Evolutionary conservation across 495 filamentous ascomycete genomes (phyloP), one percentile per base, ranked within the genome.

Genomic region (Bacidia gigantensis): DNA sequence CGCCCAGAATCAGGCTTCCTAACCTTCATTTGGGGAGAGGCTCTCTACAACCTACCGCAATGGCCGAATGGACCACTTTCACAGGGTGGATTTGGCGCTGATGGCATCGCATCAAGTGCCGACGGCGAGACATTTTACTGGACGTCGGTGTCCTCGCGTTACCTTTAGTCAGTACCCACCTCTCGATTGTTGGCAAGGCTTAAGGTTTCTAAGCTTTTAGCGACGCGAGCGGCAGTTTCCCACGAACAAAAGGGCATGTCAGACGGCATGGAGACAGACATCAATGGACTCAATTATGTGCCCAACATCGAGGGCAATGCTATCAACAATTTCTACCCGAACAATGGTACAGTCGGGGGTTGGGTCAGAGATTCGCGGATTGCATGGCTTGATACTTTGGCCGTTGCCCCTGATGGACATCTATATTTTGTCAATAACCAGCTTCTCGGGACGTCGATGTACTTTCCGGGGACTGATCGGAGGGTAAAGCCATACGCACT

Each of bases 301-400:
- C 66, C 66, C 10, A 69, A 70, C 56, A 58, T 67, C 45, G 69
- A 72, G 57, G 58, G 66, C 24, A 67, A 71, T 49, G 62, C 60
- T 0, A 59, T 75, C 10, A 57, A 59, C 29, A 53, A 68, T 29
- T 73, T 66, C 57, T 63, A 70, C 46, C 69, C 70, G 10, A 46
- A 39, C 24, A 72, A 70, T 41, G 70, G 64, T 2, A 67, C 63
- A 0, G 54, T 62, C 1, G 50, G 22, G 14, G 40, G 62, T 17
- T 70, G 66, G 48, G 61, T 68, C 10, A 49, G 69, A 26, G 67
- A 72, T 53, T 64, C 67, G 24, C 46, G 62, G 17, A 60, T 70
- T 14, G 61, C 61, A 41, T 71, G 67, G 67, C 53, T 53, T 1
- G 67, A 69, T 59, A 53, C 60, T 1, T 47, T 66, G 12, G 51